Evolutionary conservation across 352 stramenopile species (phyloP), one percentile per base, ranked within the genome.

Genomic region (Globisporangium megalacanthum): DNA sequence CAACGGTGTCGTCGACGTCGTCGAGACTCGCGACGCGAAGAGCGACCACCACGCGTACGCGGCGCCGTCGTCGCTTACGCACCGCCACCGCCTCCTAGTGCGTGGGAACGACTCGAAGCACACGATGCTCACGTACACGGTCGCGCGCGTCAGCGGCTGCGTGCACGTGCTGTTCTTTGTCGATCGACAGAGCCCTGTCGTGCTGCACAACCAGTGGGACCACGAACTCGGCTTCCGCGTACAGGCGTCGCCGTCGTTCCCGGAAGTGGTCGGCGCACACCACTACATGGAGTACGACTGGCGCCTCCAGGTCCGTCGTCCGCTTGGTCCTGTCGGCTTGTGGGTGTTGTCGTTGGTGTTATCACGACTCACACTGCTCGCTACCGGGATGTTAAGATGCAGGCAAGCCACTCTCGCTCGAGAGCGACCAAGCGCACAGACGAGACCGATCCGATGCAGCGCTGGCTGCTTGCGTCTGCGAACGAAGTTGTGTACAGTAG

Each of bases 221-320:
- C 62, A 75, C 15, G 45, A 60, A 11, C 25, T 94, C 13, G 79
- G 69, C 8, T 73, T 93, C 10, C 64, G 75, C 47, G 73, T 73
- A n/a, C 45, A 86, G 42, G 67, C 70, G 31, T 69, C 65, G 19
- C 47, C 63, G 35, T 79, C 73, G 17, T 70, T 74, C 31, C 75
- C 79, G 14, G 78, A 90, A 52, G 68, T 66, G 8, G 58, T 92
- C 42, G 79, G 72, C 13, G 68, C 69, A 6, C 54, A 78, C 0
- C 75, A 77, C 54, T 83, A 81, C 25, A 70, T 94, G 58, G 80
- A 88, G 51, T 94, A 91, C 54, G 84, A 94, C 54, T 94, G 84
- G 84, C 37, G 17, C 31, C 50, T 85, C 10, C 75, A 83, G 61
- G 68, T 67, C 65, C 51, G 59, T 46, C 22, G 14, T n/a, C 45